These are phyloP conservation scores for Lentithecium fluviatile DNA, from an alignment of 495 filamentous ascomycete species.

Conservation along the genomic window DNA sequence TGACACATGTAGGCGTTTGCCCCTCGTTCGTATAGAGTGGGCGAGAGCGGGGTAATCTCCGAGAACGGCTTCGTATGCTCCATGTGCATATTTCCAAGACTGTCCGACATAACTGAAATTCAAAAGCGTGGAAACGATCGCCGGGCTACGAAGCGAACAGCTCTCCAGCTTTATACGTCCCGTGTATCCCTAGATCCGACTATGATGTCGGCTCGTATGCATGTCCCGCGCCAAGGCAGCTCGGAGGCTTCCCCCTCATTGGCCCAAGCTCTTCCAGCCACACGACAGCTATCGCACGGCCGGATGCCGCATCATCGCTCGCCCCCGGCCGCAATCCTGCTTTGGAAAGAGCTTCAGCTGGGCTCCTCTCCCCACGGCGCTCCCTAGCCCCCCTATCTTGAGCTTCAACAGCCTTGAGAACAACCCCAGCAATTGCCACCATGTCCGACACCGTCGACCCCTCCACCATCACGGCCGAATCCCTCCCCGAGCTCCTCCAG, in stretches of 20 bases:
- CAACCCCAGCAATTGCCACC: neutral
- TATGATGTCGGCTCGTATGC: conserved; percentile 18
- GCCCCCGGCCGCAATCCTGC: conserved; percentile 3
- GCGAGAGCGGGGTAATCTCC: too few species aligned
- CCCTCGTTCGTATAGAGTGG: too few species aligned
- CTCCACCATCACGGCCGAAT: conserved; percentile 56
- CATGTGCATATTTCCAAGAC: too few species aligned
- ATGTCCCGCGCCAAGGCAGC: conserved; percentile 12
- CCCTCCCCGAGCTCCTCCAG: conserved; percentile 63
- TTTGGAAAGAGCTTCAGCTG: neutral
- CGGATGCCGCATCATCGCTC: too few species aligned
- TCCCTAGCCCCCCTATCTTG: neutral
- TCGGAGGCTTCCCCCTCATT: conserved; percentile 21
- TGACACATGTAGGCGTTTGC: too few species aligned
- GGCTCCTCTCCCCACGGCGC: neutral
- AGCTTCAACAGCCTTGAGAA: neutral
- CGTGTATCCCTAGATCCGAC: neutral
- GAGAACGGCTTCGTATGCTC: too few species aligned
- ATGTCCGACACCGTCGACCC: conserved; percentile 17
- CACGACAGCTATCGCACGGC: conserved; percentile 4
- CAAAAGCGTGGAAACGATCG: too few species aligned
- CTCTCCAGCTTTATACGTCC: neutral
- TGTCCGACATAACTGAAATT: too few species aligned
- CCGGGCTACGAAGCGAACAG: neutral
- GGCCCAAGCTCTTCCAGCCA: conserved; percentile 21